These are phyloP conservation scores for Periconia digitata DNA, from an alignment of 2,329 filamentous ascomycete genomes.

Conservation along the genomic window DNA sequence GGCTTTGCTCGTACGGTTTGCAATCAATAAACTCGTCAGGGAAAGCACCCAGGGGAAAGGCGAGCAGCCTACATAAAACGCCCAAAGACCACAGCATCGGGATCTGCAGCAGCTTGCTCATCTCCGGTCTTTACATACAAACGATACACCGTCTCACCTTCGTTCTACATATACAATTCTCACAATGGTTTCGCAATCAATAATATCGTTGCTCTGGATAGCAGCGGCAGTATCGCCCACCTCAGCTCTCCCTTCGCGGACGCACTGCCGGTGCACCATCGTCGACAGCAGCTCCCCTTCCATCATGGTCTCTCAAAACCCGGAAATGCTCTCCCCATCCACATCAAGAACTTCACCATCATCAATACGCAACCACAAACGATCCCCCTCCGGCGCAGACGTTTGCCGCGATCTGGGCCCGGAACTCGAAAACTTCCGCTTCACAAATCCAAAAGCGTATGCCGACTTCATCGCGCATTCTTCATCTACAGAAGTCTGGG, in stretches of 20 bases:
- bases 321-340: constrained; percentile 14
- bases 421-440: constrained; percentile 27
- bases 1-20: neutral
- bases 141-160: neutral
- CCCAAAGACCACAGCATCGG: too few species aligned
- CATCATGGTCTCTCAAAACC: constrained; percentile 3
- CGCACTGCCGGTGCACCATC: constrained; percentile 34
- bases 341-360: constrained; percentile 21
- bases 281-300: constrained; percentile 12
- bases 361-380: constrained; percentile 16
- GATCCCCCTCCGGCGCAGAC: constrained; percentile 14
- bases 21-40: too few species aligned
- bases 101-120: neutral
- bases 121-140: neutral
- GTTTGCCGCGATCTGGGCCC: constrained; percentile 26
- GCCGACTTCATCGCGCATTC: constrained; percentile 19
- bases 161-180: neutral
- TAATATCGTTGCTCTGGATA: constrained; percentile 3
- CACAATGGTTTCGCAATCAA: constrained; percentile 4
- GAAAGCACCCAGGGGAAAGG: neutral
- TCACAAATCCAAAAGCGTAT: constrained; percentile 29
- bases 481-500: neutral
- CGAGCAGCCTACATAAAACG: neutral
- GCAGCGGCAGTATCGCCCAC: constrained; percentile 11
- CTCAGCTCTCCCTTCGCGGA: constrained; percentile 25